Base-by-base conservation (phyloP, 73 alveolate species). In the Paramecium sonneborni region DNA sequence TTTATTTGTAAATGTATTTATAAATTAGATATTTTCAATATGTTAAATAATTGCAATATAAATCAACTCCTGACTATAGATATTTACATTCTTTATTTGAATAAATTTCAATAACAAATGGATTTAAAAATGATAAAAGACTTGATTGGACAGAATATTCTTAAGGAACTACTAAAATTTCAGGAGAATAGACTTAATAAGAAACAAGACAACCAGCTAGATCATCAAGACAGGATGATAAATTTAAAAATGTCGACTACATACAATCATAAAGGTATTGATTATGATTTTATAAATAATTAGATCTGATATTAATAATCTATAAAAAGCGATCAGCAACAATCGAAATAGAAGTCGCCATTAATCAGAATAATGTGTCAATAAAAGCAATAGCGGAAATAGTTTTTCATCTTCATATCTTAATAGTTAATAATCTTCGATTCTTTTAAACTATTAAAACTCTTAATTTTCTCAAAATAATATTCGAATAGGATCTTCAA, bases 11-110 rank as follows among this genome's bases (percentile, higher is more conserved):
- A 12, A 12, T 15, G 3, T 72, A 0, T 10, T 20, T 15, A 4
- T 35, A 32, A 34, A 14, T 15, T 72, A 72, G 86, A 44, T 92
- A 52, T 85, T 88, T 95, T 39, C 68, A 92, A 18, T 96, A 95
- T 92, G 79, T 94, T 43, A 74, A 95, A 41, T 32, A 74, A 38
- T 58, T 96, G 21, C 24, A 88, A 58, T 96, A 96, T 95, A 97
- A 95, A 32, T 97, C 95, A 6, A 93, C 93, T 39, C 99, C 99
- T 8, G 99, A 96, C 89, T 96, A 96, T 85, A 62, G 92, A 35
- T 94, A 93, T 85, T 69, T 96, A 23, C 72, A 23, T 24, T 41
- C 72, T 3, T 41, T 79, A 30, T 79, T 79, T 79, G 90, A 79
- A 24, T 43, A 38, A 26, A 21, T 79, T 18, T 32, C 90, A 1